phyloP scores from a whole-genome alignment of 345 rosid species.

The Rhodomyrtus tomentosa region DNA sequence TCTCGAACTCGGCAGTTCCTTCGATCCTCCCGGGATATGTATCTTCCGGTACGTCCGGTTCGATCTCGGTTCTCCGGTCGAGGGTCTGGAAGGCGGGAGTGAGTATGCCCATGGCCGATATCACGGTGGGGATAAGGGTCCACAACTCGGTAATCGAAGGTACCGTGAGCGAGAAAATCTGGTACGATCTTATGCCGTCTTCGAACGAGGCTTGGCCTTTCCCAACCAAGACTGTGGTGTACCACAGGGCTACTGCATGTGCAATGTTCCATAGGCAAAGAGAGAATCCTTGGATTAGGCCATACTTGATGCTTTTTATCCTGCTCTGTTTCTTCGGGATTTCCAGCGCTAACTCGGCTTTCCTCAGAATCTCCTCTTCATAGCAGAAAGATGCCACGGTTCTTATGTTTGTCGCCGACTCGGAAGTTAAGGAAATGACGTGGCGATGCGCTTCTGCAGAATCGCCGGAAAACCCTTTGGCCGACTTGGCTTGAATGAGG shows the following conservation, averaged over 20 bases:
- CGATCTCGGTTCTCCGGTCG: conserved; percentile 38
- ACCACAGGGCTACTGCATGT: conserved; percentile 62
- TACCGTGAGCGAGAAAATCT: conserved; percentile 59
- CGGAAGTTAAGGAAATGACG: conserved; percentile 38
- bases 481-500: conserved; percentile 54
- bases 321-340: conserved; percentile 23
- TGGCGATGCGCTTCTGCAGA: conserved; percentile 34
- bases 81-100: conserved; percentile 47
- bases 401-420: conserved; percentile 43
- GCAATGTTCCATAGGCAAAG: conserved; percentile 66
- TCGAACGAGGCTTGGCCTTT: conserved; percentile 26
- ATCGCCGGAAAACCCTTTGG: conserved; percentile 51
- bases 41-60: conserved; percentile 22
- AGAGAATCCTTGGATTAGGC: conserved; percentile 51
- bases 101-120: conserved; percentile 39
- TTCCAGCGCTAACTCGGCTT: conserved; percentile 24
- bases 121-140: conserved; percentile 44
- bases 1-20: conserved; percentile 32
- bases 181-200: conserved; percentile 45
- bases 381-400: conserved; percentile 58
- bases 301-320: conserved; percentile 36
- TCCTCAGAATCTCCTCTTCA: conserved; percentile 37
- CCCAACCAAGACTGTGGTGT: conserved; percentile 28
- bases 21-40: conserved; percentile 4
- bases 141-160: conserved; percentile 70